A percentile compares a stretch with the other conserved stretches of the same genome.
Conservation (phyloP, 352 stramenopile genomes). For the Phytophthora megakarya region DNA sequence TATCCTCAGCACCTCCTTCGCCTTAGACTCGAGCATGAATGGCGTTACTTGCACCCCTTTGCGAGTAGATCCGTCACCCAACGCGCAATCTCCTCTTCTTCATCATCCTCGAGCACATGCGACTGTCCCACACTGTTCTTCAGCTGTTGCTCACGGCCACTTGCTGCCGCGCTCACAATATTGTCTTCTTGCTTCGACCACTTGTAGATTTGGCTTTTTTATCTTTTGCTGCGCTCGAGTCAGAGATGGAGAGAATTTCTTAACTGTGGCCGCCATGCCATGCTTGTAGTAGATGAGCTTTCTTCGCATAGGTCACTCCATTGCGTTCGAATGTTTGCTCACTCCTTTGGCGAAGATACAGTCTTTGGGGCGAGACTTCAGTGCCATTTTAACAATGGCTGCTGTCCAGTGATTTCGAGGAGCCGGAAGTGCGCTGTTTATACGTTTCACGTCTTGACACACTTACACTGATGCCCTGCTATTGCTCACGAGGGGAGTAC, state of each 20-base stretch:
- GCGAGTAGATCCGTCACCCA: too few relatives aligned
- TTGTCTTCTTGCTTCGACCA: background rate
- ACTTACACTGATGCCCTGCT: too few relatives aligned
- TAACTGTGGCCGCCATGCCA: background rate
- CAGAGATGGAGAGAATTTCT: background rate
- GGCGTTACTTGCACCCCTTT: too few relatives aligned
- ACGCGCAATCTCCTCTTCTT: too few relatives aligned
- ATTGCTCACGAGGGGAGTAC: too few relatives aligned
- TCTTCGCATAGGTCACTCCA: background rate
- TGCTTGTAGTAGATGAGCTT: background rate
- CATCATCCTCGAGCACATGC: too few relatives aligned
- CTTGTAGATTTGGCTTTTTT: conserved; percentile 2
- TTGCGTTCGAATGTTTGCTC: background rate
- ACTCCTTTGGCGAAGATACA: background rate
- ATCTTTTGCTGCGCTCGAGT: background rate
- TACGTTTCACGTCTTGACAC: too few relatives aligned
- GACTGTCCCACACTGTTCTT: too few relatives aligned
- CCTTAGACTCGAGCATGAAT: too few relatives aligned
- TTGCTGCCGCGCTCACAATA: background rate
- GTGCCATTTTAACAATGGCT: conserved; percentile 6
- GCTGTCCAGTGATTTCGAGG: too few relatives aligned
- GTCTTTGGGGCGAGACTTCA: background rate
- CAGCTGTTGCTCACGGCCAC: background rate
- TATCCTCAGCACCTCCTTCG: background rate
- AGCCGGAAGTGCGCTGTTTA: too few relatives aligned